Evolutionary conservation across 345 rosid genomes (phyloP).

Genomic region (Boechera stricta): DNA sequence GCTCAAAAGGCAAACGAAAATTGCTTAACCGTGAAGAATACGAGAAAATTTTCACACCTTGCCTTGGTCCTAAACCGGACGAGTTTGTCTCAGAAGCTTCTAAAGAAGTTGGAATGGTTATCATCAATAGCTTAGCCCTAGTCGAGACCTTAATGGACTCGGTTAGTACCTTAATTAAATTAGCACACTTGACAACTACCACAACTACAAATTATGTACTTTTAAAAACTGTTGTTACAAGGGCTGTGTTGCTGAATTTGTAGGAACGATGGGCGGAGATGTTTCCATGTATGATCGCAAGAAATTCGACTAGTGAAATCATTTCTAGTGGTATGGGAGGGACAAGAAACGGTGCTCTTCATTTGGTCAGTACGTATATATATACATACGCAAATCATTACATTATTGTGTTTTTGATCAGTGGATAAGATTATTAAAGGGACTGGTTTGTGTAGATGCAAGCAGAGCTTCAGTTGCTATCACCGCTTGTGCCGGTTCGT

Average conservation of each 20-base stretch:
- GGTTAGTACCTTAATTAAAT: conserved; percentile 49
- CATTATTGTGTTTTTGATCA: not conserved
- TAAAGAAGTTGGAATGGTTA: conserved; percentile 79
- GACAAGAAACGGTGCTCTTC: conserved; percentile 86
- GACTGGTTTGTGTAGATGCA: conserved; percentile 61
- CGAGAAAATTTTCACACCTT: conserved; percentile 58
- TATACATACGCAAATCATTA: not conserved
- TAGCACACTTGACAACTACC: not conserved
- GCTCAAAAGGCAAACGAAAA: conserved; percentile 61
- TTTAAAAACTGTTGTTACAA: not conserved
- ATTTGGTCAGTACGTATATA: conserved; percentile 55
- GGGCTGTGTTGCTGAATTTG: conserved; percentile 10
- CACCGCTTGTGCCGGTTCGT: conserved; percentile 93
- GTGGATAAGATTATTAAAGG: not conserved
- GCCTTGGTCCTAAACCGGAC: conserved; percentile 69
- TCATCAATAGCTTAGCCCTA: conserved; percentile 86
- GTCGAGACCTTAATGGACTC: conserved; percentile 95
- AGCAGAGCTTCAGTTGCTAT: conserved; percentile 84
- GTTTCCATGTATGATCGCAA: conserved; percentile 87
- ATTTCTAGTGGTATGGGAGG: conserved; percentile 85
- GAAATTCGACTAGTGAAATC: conserved; percentile 68
- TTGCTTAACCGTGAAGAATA: conserved; percentile 54
- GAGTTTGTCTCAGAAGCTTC: conserved; percentile 86
- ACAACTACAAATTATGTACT: not conserved
- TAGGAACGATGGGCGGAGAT: conserved; percentile 84